A percentile compares a stretch with the other conserved stretches of the same genome.
Conservation (phyloP, 768 basidiomycete genomes). For the Lentinula edodes region DNA sequence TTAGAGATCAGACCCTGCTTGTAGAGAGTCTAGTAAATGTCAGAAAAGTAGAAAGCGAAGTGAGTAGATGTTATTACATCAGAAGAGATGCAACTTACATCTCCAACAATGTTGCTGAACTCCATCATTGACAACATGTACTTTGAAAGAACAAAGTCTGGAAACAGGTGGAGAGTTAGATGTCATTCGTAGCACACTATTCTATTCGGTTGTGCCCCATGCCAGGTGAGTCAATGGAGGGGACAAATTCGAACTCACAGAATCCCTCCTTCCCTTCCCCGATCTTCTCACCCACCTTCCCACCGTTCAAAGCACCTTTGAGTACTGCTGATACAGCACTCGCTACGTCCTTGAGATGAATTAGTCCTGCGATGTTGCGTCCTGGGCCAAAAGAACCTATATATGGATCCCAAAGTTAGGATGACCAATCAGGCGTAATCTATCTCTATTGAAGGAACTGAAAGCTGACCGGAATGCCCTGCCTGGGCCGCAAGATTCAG, state of each 20-base stretch:
- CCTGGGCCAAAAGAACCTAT: conserved; percentile 34
- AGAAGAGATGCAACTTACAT: not conserved
- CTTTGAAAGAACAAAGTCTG: conserved; percentile 4
- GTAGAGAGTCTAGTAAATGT: not conserved
- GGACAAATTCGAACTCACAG: conserved; percentile 21
- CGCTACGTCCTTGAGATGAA: conserved; percentile 37
- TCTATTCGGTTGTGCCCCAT: no score
- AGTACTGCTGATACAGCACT: conserved; percentile 28
- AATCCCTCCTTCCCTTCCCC: conserved; percentile 35
- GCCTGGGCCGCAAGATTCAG: conserved; percentile 23
- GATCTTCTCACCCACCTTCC: conserved; percentile 29
- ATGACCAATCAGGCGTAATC: not conserved
- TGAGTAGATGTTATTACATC: not conserved
- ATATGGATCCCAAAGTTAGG: not conserved
- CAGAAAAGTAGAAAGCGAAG: not conserved
- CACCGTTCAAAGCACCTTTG: conserved; percentile 32
- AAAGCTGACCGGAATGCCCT: conserved; percentile 24
- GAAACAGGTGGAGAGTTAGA: not conserved
- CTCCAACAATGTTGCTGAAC: not conserved
- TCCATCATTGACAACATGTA: not conserved
- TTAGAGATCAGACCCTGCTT: not conserved
- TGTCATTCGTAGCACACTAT: not conserved
- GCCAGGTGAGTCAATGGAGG: not conserved
- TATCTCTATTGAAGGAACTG: not conserved
- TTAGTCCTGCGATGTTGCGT: conserved; percentile 28